Percentiles rank a stretch among this genome's conserved stretches.
Conservation (phyloP, 768 basidiomycete species). For the Russula sp. region DNA sequence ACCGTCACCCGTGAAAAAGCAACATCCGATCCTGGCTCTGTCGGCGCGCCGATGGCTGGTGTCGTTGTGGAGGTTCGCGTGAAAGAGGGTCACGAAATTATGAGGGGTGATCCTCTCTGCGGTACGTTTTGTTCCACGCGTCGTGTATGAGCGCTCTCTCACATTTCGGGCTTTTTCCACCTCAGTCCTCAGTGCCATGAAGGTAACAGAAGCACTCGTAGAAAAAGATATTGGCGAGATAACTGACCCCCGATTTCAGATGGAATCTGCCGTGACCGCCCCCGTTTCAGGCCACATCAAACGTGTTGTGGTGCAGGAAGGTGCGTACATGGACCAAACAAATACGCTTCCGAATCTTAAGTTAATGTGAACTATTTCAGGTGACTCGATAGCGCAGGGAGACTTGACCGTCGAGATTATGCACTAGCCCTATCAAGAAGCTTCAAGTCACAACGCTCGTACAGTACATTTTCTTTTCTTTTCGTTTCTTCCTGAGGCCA, state of each 20-base stretch:
- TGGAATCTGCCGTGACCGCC: conserved; percentile 96
- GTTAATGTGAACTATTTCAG: conserved; percentile 40
- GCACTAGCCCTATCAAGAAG: conserved; percentile 42
- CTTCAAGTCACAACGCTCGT: not conserved
- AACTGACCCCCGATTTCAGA: conserved; percentile 48
- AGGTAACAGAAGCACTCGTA: conserved; percentile 49
- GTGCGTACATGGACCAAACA: conserved; percentile 39
- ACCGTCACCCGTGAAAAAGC: conserved; percentile 94
- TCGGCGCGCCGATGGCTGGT: conserved; percentile 96
- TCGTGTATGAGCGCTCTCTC: conserved; percentile 14
- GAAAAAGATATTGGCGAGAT: conserved; percentile 15
- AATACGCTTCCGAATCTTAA: conserved; percentile 5
- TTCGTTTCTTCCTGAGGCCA: not conserved
- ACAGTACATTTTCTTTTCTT: conserved; percentile 4
- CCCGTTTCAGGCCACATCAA: conserved; percentile 97
- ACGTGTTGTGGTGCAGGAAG: conserved; percentile 87
- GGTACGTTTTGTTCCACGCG: conserved; percentile 50
- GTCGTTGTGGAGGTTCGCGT: conserved; percentile 98
- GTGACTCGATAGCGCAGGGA: conserved; percentile 93
- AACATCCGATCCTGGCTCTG: conserved; percentile 89
- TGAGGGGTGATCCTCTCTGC: conserved; percentile 95
- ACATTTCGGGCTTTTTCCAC: conserved; percentile 28
- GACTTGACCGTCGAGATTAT: conserved; percentile 89
- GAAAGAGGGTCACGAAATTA: conserved; percentile 96
- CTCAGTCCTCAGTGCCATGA: conserved; percentile 93